These are phyloP conservation scores for Neospermospora avenae DNA, from an alignment of 2,329 filamentous ascomycete genomes.

Conservation along the genomic window DNA sequence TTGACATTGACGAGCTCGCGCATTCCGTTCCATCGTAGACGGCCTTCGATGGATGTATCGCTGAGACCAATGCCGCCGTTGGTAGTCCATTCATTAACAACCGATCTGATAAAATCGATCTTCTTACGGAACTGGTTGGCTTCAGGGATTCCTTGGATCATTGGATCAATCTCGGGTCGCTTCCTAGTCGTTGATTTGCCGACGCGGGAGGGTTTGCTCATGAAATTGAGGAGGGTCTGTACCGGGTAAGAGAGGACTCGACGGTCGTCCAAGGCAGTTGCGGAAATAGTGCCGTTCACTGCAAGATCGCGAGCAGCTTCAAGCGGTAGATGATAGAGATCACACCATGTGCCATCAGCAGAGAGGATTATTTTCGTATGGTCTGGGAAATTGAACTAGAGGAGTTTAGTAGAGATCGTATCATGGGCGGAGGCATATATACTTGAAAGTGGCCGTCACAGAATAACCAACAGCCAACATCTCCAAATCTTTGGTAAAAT, in stretches of 20 bases:
- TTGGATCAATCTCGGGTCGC: slow-evolving; percentile 58
- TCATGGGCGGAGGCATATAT: slow-evolving; percentile 16
- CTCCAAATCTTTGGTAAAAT: slow-evolving; percentile 78
- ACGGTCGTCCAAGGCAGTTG: slow-evolving; percentile 67
- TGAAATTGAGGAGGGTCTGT: slow-evolving; percentile 70
- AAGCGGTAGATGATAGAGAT: slow-evolving; percentile 73
- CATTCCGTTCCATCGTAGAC: slow-evolving; percentile 56
- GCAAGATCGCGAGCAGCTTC: slow-evolving; percentile 65
- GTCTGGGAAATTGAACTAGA: slow-evolving; percentile 80
- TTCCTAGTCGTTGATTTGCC: slow-evolving; percentile 48
- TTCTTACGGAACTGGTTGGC: slow-evolving; percentile 73
- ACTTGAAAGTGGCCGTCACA: slow-evolving; percentile 76
- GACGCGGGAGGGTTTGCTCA: slow-evolving; percentile 44
- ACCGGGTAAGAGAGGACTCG: slow-evolving; percentile 69
- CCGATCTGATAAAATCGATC: slow-evolving; percentile 66
- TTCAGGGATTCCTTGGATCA: slow-evolving; percentile 61
- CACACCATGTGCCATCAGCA: slow-evolving; percentile 68
- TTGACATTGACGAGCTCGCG: slow-evolving; percentile 53
- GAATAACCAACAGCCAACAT: slow-evolving; percentile 80
- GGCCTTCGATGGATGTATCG: slow-evolving; percentile 49
- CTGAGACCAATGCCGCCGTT: slow-evolving; percentile 70
- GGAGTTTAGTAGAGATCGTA: slow-evolving; percentile 17
- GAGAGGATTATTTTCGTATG: slow-evolving; percentile 83
- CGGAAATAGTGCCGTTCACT: slow-evolving; percentile 62
- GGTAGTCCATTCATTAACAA: slow-evolving; percentile 67